Conservation (phyloP, 352 stramenopile genomes). For the Halophytophthora batemanensis region DNA sequence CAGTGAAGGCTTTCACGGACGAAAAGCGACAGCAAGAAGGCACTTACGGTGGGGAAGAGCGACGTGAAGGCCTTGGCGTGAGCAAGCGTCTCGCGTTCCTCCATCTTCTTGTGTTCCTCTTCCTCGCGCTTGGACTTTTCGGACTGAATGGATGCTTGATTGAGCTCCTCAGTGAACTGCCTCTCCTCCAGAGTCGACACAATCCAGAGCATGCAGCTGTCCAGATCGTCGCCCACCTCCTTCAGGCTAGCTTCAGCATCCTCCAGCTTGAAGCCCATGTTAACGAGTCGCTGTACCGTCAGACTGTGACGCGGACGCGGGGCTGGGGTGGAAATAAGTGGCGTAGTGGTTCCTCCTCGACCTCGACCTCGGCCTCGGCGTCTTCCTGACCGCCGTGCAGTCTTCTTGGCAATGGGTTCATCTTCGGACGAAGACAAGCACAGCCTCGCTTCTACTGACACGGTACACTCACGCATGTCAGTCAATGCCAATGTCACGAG, state of each 20-base stretch:
- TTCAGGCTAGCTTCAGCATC: constrained; percentile 64
- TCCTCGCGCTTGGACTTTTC: constrained; percentile 67
- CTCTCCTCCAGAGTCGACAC: constrained; percentile 69
- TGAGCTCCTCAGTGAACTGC: constrained; percentile 67
- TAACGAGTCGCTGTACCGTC: constrained; percentile 50
- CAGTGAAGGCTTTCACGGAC: not conserved
- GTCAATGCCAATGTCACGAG: constrained; percentile 6
- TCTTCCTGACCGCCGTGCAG: constrained; percentile 6
- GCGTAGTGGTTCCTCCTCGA: constrained; percentile 12
- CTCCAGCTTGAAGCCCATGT: constrained; percentile 60
- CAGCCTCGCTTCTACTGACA: constrained; percentile 10
- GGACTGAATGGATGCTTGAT: constrained; percentile 73
- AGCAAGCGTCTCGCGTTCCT: constrained; percentile 50
- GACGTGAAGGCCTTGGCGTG: constrained; percentile 55
- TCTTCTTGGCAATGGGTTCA: constrained; percentile 19
- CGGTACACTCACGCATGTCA: constrained; percentile 4
- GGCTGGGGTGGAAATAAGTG: constrained; percentile 7
- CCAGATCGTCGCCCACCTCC: constrained; percentile 49
- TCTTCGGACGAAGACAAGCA: constrained; percentile 18
- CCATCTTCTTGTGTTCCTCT: constrained; percentile 48
- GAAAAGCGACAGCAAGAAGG: not conserved
- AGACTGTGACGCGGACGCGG: constrained; percentile 45
- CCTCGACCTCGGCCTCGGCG: constrained; percentile 3
- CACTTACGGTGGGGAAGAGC: constrained; percentile 61
- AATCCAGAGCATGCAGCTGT: constrained; percentile 83